phyloP scores from a whole-genome alignment of 2,329 filamentous ascomycete genomes.

The Cadophora sp. region DNA sequence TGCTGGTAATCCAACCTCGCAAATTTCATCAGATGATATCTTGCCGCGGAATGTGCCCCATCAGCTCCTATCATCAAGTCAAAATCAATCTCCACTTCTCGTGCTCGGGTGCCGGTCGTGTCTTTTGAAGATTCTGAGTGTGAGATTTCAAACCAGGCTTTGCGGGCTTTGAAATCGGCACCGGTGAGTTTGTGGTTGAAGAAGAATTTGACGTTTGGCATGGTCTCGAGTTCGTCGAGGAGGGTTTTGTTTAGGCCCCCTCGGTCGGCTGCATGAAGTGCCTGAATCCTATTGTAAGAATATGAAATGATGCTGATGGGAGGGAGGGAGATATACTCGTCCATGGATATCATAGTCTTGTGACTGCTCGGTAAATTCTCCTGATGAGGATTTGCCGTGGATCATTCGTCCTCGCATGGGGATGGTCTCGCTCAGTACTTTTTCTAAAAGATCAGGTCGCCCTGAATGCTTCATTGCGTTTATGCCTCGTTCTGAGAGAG shows the following conservation, averaged over 20 bases:
- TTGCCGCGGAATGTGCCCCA: constrained; percentile 88
- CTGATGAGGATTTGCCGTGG: constrained; percentile 71
- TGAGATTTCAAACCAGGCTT: constrained; percentile 84
- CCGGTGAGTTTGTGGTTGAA: constrained; percentile 95
- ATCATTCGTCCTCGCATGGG: constrained; percentile 98
- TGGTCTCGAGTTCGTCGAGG: constrained; percentile 80
- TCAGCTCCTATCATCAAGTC: constrained; percentile 95
- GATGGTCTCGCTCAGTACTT: constrained; percentile 79
- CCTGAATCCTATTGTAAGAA: constrained; percentile 53
- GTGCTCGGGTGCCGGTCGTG: constrained; percentile 35
- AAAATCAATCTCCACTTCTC: constrained; percentile 84
- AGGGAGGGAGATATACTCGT: constrained; percentile 60
- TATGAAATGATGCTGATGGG: not conserved
- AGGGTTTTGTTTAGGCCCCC: constrained; percentile 82
- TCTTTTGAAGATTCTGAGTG: constrained; percentile 44
- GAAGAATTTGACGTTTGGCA: constrained; percentile 89
- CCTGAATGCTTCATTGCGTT: constrained; percentile 80
- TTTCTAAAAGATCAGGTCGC: constrained; percentile 70
- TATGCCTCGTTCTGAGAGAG: constrained; percentile 91
- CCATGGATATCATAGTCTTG: constrained; percentile 92
- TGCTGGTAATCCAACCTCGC: constrained; percentile 90
- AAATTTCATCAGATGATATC: constrained; percentile 97
- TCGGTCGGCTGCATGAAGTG: constrained; percentile 86
- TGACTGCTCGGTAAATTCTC: constrained; percentile 75
- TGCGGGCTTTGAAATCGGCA: constrained; percentile 79